Evolutionary conservation across 371 early-diverging fungal species (phyloP).

Genomic region (Mucor plumbeus): DNA sequence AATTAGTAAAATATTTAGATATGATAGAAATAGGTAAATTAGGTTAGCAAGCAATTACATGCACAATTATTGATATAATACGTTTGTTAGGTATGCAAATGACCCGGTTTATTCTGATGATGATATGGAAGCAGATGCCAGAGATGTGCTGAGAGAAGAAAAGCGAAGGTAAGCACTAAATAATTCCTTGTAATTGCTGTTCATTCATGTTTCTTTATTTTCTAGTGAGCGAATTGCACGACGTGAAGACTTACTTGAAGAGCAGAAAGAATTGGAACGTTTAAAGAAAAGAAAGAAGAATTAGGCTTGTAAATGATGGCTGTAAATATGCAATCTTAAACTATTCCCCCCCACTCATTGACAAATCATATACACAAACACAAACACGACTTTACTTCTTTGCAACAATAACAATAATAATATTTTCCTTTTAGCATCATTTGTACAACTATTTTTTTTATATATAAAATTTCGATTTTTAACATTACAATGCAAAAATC

Average conservation of each 20-base stretch:
- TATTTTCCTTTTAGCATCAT: slow-evolving; percentile 1
- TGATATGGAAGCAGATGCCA: slow-evolving; percentile 67
- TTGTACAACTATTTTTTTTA: not conserved
- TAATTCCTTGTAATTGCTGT: not conserved
- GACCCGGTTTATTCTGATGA: slow-evolving; percentile 60
- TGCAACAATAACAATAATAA: slow-evolving; percentile 1
- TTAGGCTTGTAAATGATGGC: slow-evolving; percentile 2
- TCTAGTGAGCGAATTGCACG: slow-evolving; percentile 60
- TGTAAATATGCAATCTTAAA: not conserved
- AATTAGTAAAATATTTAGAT: slow-evolving; percentile 56
- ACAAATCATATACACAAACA: not conserved
- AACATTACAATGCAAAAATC: not conserved
- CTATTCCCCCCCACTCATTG: not conserved
- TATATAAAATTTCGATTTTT: not conserved
- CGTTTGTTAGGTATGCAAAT: slow-evolving; percentile 48
- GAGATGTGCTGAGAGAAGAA: slow-evolving; percentile 63
- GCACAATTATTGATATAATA: slow-evolving; percentile 4
- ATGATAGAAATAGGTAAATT: slow-evolving; percentile 35
- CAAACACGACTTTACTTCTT: not conserved
- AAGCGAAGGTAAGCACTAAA: slow-evolving; percentile 51
- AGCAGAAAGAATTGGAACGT: slow-evolving; percentile 70
- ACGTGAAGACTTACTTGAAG: slow-evolving; percentile 56
- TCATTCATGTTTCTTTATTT: not conserved
- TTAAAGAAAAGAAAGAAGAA: slow-evolving; percentile 61
- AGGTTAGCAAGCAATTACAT: not conserved